phyloP scores from a whole-genome alignment of 108 stramenopile species.

The Skeletonema menzelii region DNA sequence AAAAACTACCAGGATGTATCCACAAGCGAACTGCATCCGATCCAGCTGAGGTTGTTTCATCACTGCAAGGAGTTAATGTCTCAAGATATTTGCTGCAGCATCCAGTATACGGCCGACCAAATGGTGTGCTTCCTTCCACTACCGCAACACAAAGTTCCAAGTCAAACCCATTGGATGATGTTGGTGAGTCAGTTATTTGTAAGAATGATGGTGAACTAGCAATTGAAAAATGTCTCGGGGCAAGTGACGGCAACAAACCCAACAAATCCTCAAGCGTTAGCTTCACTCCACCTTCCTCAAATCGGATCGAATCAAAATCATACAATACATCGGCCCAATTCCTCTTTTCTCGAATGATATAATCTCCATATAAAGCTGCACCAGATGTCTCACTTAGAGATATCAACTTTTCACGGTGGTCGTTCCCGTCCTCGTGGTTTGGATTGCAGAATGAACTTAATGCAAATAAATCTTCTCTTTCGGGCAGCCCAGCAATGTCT shows the following conservation, averaged over 20 bases:
- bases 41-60: not conserved
- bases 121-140: constrained; percentile 70
- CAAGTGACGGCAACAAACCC: constrained; percentile 63
- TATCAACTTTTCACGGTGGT: constrained; percentile 65
- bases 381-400: constrained; percentile 71
- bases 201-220: constrained; percentile 66
- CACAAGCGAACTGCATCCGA: constrained; percentile 52
- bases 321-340: constrained; percentile 81
- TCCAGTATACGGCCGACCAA: constrained; percentile 73
- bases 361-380: constrained; percentile 79
- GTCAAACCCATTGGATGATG: constrained; percentile 33
- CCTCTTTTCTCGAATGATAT: constrained; percentile 80
- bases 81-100: constrained; percentile 70
- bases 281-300: constrained; percentile 1
- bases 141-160: constrained; percentile 80
- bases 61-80: constrained; percentile 9
- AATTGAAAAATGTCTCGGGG: constrained; percentile 80
- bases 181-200: not conserved
- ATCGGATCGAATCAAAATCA: constrained; percentile 81
- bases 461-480: constrained; percentile 80
- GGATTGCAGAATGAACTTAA: constrained; percentile 60
- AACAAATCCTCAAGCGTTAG: constrained; percentile 60
- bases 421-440: constrained; percentile 45
- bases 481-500: constrained; percentile 76
- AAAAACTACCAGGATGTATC: constrained; percentile 80